Percentiles rank a stretch among this genome's conserved stretches.
Conservation (phyloP, 139 green algal species). For the Raphidocelis subcapitata region DNA sequence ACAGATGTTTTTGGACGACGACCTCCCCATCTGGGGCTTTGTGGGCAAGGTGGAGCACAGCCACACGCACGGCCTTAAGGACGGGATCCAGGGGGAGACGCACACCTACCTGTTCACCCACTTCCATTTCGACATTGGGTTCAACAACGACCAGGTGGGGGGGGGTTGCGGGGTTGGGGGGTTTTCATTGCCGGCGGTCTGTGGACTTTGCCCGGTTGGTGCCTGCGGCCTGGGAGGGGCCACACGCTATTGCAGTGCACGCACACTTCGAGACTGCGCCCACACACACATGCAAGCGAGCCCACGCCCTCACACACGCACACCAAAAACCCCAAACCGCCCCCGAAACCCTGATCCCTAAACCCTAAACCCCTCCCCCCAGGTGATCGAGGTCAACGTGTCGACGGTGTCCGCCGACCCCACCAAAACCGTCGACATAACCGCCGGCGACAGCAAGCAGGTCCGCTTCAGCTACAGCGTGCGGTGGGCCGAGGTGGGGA, state of each 20-base stretch:
- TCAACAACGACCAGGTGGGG: slow-evolving; percentile 68
- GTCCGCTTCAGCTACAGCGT: slow-evolving; percentile 85
- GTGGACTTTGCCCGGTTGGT: too few relatives aligned
- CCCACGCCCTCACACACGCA: too few relatives aligned
- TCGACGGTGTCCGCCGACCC: slow-evolving; percentile 46
- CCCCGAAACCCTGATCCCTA: too few relatives aligned
- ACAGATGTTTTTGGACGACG: slow-evolving; percentile 91
- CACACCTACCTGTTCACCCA: slow-evolving; percentile 88
- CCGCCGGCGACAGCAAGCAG: slow-evolving; percentile 1
- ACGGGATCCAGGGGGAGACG: background rate
- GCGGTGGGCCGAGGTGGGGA: slow-evolving; percentile 75
- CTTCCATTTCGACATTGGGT: slow-evolving; percentile 93
- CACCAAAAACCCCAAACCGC: too few relatives aligned
- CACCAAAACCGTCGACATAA: slow-evolving; percentile 79
- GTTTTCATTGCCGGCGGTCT: too few relatives aligned
- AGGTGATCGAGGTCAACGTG: slow-evolving; percentile 55
- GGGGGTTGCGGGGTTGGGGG: background rate
- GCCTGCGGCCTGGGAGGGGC: too few relatives aligned
- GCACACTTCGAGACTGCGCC: too few relatives aligned
- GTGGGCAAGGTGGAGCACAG: slow-evolving; percentile 84
- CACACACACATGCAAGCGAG: too few relatives aligned
- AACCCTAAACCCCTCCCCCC: too few relatives aligned
- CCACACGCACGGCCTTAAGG: slow-evolving; percentile 35
- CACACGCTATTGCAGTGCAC: too few relatives aligned
- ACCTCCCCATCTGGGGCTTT: slow-evolving; percentile 97